Conservation (phyloP, 78 protist species). For the Pigoraptor vietnamica region DNA sequence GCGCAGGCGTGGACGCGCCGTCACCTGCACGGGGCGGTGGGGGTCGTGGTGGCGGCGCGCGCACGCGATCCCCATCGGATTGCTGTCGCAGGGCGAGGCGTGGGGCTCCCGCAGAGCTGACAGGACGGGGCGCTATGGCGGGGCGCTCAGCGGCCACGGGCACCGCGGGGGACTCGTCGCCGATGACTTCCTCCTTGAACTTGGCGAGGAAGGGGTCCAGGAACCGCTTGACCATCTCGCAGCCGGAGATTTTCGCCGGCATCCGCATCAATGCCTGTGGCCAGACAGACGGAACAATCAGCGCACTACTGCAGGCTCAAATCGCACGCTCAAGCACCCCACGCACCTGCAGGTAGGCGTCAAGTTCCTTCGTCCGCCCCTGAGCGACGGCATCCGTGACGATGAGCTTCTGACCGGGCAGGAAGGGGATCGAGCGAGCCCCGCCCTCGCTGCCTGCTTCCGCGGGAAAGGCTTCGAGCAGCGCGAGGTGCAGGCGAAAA, state of each 20-base stretch:
- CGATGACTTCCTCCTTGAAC: background rate
- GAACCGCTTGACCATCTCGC: background rate
- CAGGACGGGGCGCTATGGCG: background rate
- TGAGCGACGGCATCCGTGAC: background rate
- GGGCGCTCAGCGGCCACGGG: background rate
- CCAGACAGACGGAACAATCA: background rate
- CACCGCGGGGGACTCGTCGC: background rate
- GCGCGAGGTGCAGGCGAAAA: background rate
- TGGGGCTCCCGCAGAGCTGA: background rate
- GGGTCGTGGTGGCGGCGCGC: background rate
- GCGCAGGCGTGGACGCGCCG: too few relatives aligned
- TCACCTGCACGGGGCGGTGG: background rate
- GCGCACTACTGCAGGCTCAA: background rate
- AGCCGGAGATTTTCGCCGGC: background rate
- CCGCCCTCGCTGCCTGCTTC: background rate
- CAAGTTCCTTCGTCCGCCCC: background rate
- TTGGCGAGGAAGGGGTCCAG: background rate
- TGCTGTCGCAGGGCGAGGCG: background rate
- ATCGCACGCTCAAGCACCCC: background rate
- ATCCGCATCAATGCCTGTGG: background rate
- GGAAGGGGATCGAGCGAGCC: background rate
- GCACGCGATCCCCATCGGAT: background rate
- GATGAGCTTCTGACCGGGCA: background rate
- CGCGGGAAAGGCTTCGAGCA: background rate
- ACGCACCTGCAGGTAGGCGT: background rate